phyloP scores from a whole-genome alignment of 306 rosid species.

The Boehmeria nivea region DNA sequence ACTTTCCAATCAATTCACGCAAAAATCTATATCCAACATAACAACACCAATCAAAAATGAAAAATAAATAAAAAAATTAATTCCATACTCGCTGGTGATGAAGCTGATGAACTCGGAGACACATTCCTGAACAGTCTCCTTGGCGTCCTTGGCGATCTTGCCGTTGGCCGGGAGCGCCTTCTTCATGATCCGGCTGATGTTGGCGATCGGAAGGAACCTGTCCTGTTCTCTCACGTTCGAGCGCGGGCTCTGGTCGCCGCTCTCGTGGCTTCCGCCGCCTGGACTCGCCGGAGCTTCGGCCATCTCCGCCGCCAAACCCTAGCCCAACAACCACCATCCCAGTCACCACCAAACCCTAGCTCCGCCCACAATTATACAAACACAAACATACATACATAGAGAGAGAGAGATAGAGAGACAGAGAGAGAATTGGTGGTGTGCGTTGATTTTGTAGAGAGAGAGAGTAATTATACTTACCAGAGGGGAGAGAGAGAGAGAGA shows the following conservation, averaged over 20 bases:
- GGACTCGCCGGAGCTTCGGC: slow-evolving; percentile 86
- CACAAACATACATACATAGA: neutral
- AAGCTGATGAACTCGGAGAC: slow-evolving; percentile 97
- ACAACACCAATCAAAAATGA: neutral
- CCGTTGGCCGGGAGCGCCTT: slow-evolving; percentile 94
- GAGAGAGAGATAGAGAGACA: neutral
- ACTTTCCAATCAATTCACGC: slow-evolving; percentile 5
- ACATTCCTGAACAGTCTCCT: slow-evolving; percentile 94
- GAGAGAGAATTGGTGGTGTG: neutral
- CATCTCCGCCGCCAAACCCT: slow-evolving; percentile 47
- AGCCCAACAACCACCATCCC: slow-evolving; percentile 3
- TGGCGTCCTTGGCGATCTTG: slow-evolving; percentile 90
- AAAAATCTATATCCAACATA: too few relatives aligned
- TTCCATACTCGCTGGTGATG: slow-evolving; percentile 81
- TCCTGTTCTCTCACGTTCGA: slow-evolving; percentile 87
- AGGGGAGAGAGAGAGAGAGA: neutral
- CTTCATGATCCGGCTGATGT: slow-evolving; percentile 95
- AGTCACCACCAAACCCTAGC: slow-evolving; percentile 31
- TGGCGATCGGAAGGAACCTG: slow-evolving; percentile 86
- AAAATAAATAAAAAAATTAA: neutral
- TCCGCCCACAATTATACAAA: neutral
- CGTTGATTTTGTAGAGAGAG: neutral
- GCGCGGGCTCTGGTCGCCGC: slow-evolving; percentile 94
- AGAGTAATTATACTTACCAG: slow-evolving; percentile 25
- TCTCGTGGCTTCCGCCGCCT: slow-evolving; percentile 77